These are phyloP conservation scores for Coffea eugenioides DNA, from an alignment of 257 asterid species.

Conservation along the genomic window DNA sequence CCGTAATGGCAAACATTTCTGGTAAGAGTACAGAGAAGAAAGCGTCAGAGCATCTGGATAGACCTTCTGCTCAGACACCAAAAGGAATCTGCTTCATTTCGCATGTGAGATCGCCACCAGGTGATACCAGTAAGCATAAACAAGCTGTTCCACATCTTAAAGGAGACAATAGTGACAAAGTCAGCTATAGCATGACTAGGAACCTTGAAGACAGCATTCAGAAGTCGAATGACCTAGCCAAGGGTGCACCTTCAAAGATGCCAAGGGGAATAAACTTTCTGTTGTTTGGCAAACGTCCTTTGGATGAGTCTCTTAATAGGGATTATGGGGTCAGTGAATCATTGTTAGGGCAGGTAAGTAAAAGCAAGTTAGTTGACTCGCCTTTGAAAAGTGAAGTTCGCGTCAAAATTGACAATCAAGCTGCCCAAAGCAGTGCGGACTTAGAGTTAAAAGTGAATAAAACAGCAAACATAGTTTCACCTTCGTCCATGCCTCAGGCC, in stretches of 20 bases:
- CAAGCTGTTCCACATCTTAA: slow-evolving; percentile 33
- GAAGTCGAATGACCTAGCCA: slow-evolving; percentile 31
- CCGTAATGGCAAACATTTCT: slow-evolving; percentile 28
- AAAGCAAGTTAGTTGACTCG: slow-evolving; percentile 22
- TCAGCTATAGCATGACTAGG: slow-evolving; percentile 17
- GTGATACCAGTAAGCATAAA: slow-evolving; percentile 34
- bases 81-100: slow-evolving; percentile 61
- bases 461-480: slow-evolving; percentile 18
- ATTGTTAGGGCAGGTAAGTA: slow-evolving; percentile 18
- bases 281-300: slow-evolving; percentile 57
- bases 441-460: slow-evolving; percentile 9
- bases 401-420: slow-evolving; percentile 25
- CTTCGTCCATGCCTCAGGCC: slow-evolving; percentile 29
- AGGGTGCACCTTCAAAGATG: slow-evolving; percentile 31
- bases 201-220: slow-evolving; percentile 20
- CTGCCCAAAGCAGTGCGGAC: slow-evolving; percentile 24
- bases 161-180: slow-evolving; percentile 25
- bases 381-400: slow-evolving; percentile 17
- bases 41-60: slow-evolving; percentile 27
- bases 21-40: slow-evolving; percentile 33
- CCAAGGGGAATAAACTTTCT: slow-evolving; percentile 85
- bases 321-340: slow-evolving; percentile 32
- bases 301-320: slow-evolving; percentile 35
- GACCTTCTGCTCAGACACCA: slow-evolving; percentile 43
- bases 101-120: slow-evolving; percentile 29